Base-by-base conservation (phyloP, 345 rosid species). In the Angophora floribunda region DNA sequence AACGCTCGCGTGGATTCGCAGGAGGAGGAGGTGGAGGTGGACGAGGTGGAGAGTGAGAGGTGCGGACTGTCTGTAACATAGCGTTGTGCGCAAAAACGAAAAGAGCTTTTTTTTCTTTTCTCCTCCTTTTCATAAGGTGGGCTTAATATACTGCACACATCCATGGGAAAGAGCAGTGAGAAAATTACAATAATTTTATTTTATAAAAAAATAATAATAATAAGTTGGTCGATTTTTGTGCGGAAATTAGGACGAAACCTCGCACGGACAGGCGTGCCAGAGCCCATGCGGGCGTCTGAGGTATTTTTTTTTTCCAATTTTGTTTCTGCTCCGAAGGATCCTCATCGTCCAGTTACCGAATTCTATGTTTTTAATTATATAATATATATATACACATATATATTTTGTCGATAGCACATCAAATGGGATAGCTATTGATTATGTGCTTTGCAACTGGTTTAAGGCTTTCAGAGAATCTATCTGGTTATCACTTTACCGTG, bases 401-500 rank as follows among this genome's bases (percentile, higher is more conserved):
- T n/a, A n/a, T n/a, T n/a, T 8, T 4, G 47, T 10, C 24, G 10
- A 36, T 9, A 11, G 7, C 26, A 7, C 14, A 10, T 36, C 13
- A 7, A 36, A 36, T 0, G 19, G 47, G 22, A 67, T 32, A 1
- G 3, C 47, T 2, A 36, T 75, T 5, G 13, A 6, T 28, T 19
- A 49, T 6, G 24, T 6, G 6, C 4, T 41, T 4, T 3, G 0
- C 6, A 41, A 41, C 15, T 19, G 24, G 7, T 22, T 1, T 36
- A 36, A 36, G 41, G 41, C 41, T 36, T 36, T 11, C 1, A 75
- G 84, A 4, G 6, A 41, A 75, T 10, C 28, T 75, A 17, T 19
- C 3, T 41, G 6, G 21, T 6, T 5, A 6, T 6, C 28, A 4
- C 3, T 75, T 75, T 19, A 0, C 7, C 6, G 7, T 2, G 28